phyloP scores from a whole-genome alignment of 768 basidiomycete genomes.

The Chalciporus sphaerocephalus region DNA sequence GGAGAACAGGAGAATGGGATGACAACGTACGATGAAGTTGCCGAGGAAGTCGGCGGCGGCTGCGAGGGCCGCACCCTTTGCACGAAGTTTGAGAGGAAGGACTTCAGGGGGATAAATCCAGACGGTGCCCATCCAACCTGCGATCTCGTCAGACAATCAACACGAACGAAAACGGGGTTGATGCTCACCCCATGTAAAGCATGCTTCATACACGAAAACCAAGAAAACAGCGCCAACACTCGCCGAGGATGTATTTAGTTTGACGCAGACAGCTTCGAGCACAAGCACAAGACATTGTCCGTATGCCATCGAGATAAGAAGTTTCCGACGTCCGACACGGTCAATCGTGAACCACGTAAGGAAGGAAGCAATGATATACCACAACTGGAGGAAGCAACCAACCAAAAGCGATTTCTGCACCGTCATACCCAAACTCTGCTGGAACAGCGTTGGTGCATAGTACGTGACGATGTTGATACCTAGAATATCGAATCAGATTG shows the following conservation, averaged over 20 bases:
- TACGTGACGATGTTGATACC: constrained; percentile 11
- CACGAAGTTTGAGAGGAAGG: constrained; percentile 8
- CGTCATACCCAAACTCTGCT: constrained; percentile 7
- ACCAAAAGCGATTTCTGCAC: constrained; percentile 2
- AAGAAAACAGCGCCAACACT: constrained; percentile 8
- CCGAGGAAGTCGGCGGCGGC: constrained; percentile 6
- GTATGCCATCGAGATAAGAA: constrained; percentile 8
- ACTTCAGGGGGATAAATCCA: constrained; percentile 10
- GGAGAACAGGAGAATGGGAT: neutral
- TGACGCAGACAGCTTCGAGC: constrained; percentile 6
- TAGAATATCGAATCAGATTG: neutral
- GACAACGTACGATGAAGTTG: constrained; percentile 4
- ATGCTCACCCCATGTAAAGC: constrained; percentile 8
- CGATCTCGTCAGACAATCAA: neutral
- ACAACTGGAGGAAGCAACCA: constrained; percentile 8
- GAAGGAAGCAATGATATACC: constrained; percentile 8
- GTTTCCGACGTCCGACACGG: constrained; percentile 8
- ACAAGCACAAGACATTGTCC: constrained; percentile 8
- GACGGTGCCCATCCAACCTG: constrained; percentile 10
- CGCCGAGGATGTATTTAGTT: constrained; percentile 1
- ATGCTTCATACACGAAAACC: constrained; percentile 7
- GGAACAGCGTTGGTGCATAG: constrained; percentile 8
- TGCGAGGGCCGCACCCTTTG: constrained; percentile 3
- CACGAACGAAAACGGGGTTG: neutral
- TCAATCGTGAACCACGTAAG: constrained; percentile 10